These are phyloP conservation scores for Trichoderma lentiforme DNA, from an alignment of 2,329 filamentous ascomycete species.

Conservation along the genomic window DNA sequence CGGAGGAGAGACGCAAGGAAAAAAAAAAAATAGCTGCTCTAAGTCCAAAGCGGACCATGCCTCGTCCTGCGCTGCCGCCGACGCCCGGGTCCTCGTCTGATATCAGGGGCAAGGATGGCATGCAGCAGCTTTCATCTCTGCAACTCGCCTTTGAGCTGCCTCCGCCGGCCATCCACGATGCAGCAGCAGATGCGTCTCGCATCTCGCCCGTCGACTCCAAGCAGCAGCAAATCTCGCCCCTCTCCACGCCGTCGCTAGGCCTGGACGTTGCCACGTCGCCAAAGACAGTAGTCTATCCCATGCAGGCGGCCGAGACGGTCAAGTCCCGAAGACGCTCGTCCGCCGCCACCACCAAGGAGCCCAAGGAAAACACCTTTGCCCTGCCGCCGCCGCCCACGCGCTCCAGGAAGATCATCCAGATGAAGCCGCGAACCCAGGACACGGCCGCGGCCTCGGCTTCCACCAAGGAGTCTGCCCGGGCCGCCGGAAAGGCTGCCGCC, in stretches of 20 bases:
- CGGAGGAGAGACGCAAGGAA: background rate
- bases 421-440: slow-evolving; percentile 67
- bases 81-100: slow-evolving; percentile 80
- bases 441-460: slow-evolving; percentile 26
- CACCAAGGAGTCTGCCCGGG: slow-evolving; percentile 26
- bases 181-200: slow-evolving; percentile 24
- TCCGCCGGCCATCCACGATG: slow-evolving; percentile 64
- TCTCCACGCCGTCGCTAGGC: slow-evolving; percentile 18
- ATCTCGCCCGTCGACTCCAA: slow-evolving; percentile 33
- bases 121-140: slow-evolving; percentile 55
- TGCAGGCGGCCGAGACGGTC: slow-evolving; percentile 50
- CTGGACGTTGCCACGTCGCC: slow-evolving; percentile 24
- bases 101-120: slow-evolving; percentile 68
- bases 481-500: slow-evolving; percentile 24
- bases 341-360: slow-evolving; percentile 36
- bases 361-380: slow-evolving; percentile 64
- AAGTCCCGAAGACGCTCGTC: slow-evolving; percentile 54
- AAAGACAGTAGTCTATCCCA: slow-evolving; percentile 37
- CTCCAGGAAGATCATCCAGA: slow-evolving; percentile 95
- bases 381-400: slow-evolving; percentile 89
- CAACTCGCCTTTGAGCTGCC: slow-evolving; percentile 73
- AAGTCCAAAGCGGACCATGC: slow-evolving; percentile 27
- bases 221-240: slow-evolving; percentile 27
- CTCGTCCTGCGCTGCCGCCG: slow-evolving; percentile 50
- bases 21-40: background rate